Conservation (phyloP, 2,329 filamentous ascomycete genomes). For the Aspergillus clavatus region DNA sequence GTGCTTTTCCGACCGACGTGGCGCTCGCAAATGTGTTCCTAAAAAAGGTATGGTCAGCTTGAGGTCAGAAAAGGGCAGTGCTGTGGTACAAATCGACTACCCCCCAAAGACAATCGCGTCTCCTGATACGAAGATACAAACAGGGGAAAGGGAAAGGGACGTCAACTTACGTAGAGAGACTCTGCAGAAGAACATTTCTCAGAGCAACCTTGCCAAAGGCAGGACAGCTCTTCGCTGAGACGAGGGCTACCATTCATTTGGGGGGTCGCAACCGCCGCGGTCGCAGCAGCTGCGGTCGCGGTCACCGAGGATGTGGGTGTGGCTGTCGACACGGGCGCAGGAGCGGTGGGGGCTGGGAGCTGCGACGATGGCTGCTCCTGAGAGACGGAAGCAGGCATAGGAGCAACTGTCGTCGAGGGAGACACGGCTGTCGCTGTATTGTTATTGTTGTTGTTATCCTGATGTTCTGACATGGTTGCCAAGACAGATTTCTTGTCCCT, state of each 20-base stretch:
- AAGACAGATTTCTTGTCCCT: slow-evolving; percentile 35
- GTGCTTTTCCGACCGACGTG: slow-evolving; percentile 99
- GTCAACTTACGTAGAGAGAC: slow-evolving; percentile 54
- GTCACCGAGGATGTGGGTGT: slow-evolving; percentile 29
- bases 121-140: no score
- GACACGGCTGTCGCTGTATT: slow-evolving; percentile 4
- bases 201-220: slow-evolving; percentile 60
- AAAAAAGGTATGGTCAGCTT: no score
- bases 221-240: slow-evolving; percentile 42
- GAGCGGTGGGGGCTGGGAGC: slow-evolving; percentile 18
- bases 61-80: no score
- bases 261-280: slow-evolving; percentile 31
- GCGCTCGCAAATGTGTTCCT: slow-evolving; percentile 98
- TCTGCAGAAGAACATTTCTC: slow-evolving; percentile 57
- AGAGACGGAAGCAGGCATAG: slow-evolving; percentile 20
- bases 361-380: slow-evolving; percentile 22
- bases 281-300: slow-evolving; percentile 33
- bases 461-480: slow-evolving; percentile 38
- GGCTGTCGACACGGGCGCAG: slow-evolving; percentile 21
- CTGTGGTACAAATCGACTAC: no score
- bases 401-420: slow-evolving; percentile 21
- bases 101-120: no score
- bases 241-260: slow-evolving; percentile 27
- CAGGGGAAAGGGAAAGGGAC: no score
- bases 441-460: slow-evolving; percentile 26